phyloP scores from a whole-genome alignment of 306 rosid genomes.

The Glycine tomentella region DNA sequence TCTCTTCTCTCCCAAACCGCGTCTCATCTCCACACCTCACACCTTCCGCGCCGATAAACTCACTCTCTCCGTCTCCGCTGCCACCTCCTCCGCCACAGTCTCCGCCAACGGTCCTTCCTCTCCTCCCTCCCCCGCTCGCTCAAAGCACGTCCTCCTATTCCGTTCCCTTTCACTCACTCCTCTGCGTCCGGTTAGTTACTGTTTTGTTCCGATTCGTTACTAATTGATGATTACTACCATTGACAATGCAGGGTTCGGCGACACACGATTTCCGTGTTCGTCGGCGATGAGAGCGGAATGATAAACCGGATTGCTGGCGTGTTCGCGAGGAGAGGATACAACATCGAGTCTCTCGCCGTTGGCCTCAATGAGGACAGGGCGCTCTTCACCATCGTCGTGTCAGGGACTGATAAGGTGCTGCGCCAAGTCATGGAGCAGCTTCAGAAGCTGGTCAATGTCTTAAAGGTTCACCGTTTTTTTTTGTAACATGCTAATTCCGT shows the following conservation, averaged over 20 bases:
- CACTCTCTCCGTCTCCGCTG: constrained; percentile 54
- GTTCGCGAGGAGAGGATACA: constrained; percentile 80
- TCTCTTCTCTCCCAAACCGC: constrained; percentile 27
- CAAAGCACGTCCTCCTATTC: constrained; percentile 50
- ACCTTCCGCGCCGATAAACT: constrained; percentile 43
- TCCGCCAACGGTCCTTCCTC: constrained; percentile 49
- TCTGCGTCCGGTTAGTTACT: neutral
- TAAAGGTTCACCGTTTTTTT: constrained; percentile 51
- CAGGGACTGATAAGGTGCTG: constrained; percentile 67
- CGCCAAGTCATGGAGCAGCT: constrained; percentile 83
- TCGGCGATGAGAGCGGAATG: constrained; percentile 92
- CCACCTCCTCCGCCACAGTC: constrained; percentile 8
- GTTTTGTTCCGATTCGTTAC: too few species aligned
- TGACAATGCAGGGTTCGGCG: constrained; percentile 60
- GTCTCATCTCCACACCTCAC: constrained; percentile 23
- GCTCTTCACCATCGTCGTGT: constrained; percentile 79
- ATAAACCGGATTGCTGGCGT: constrained; percentile 84
- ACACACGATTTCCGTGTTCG: constrained; percentile 85
- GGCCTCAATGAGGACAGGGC: constrained; percentile 81
- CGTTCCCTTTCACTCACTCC: neutral
- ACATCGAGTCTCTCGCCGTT: constrained; percentile 87
- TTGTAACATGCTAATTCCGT: neutral
- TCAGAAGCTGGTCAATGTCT: constrained; percentile 78
- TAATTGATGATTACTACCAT: neutral
- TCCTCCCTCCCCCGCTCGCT: constrained; percentile 47